Evolutionary conservation across 106 monocot genomes (phyloP).

Genomic region (Triglochin maritima): DNA sequence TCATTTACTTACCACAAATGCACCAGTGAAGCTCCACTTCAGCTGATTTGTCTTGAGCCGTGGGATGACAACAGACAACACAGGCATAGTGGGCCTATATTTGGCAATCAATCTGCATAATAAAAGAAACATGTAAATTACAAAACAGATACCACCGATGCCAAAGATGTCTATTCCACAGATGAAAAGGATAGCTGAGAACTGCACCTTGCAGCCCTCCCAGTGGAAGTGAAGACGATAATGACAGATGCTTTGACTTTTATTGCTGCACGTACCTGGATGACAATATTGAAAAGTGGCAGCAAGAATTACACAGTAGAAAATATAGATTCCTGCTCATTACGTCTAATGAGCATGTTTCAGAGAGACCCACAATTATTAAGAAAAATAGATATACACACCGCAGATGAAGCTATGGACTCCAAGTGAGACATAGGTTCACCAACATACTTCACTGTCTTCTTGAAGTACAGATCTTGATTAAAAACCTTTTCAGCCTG

Average conservation of each 20-base stretch:
- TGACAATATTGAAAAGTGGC: not conserved
- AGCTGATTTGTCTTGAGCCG: constrained; percentile 27
- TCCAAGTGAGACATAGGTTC: constrained; percentile 98
- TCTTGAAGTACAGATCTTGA: constrained; percentile 87
- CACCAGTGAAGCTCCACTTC: constrained; percentile 25
- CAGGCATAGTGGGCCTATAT: constrained; percentile 26
- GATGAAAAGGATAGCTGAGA: not conserved
- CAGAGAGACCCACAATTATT: not conserved
- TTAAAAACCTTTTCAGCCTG: constrained; percentile 98
- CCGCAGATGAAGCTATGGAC: constrained; percentile 94
- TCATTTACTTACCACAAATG: constrained; percentile 18
- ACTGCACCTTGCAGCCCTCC: constrained; percentile 25
- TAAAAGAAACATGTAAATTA: not conserved
- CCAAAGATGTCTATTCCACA: too few species aligned
- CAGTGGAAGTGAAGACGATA: constrained; percentile 25
- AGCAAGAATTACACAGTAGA: not conserved
- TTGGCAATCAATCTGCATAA: constrained; percentile 23
- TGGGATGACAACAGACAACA: constrained; percentile 27
- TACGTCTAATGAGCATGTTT: not conserved
- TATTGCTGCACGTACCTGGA: constrained; percentile 21
- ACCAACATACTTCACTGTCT: constrained; percentile 83
- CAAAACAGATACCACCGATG: not conserved
- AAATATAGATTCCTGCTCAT: not conserved
- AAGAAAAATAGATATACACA: constrained; percentile 14
- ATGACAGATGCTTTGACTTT: constrained; percentile 28